These are phyloP conservation scores for Tetrastigma voinierianum DNA, from an alignment of 164 flowering plant genomes.

Conservation along the genomic window DNA sequence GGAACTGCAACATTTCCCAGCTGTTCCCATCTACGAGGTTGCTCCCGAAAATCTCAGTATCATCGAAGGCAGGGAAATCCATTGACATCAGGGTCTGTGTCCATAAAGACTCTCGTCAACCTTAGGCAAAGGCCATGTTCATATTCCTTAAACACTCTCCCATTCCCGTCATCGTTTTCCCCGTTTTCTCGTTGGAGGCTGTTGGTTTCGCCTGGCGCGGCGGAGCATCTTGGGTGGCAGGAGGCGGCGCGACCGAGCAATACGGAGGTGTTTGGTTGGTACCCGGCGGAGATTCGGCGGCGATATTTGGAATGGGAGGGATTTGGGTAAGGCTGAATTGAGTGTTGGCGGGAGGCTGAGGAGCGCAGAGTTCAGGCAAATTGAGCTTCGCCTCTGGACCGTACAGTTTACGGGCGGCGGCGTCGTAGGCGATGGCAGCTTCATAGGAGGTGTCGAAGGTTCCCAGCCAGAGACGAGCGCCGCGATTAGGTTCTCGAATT, in stretches of 20 bases:
- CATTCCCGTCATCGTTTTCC: slow-evolving; percentile 14
- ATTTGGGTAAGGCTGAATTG: background rate
- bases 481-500: slow-evolving; percentile 71
- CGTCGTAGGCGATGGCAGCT: slow-evolving; percentile 63
- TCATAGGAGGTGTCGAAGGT: slow-evolving; percentile 61
- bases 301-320: background rate
- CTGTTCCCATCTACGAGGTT: slow-evolving; percentile 15
- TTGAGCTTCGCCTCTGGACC: slow-evolving; percentile 67
- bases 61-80: slow-evolving; percentile 26
- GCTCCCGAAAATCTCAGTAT: slow-evolving; percentile 3
- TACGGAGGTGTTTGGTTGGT: background rate
- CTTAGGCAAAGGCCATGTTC: slow-evolving; percentile 37
- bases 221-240: background rate
- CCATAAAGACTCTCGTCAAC: slow-evolving; percentile 50
- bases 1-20: slow-evolving; percentile 27
- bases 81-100: slow-evolving; percentile 37
- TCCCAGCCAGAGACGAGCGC: slow-evolving; percentile 69
- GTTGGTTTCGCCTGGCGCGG: background rate
- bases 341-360: background rate
- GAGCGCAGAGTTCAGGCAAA: slow-evolving; percentile 24
- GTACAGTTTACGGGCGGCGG: slow-evolving; percentile 58
- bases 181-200: background rate
- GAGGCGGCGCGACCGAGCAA: background rate
- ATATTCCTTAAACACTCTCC: slow-evolving; percentile 31
- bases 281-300: background rate